These are phyloP conservation scores for Colletotrichum abscissum DNA, from an alignment of 2,329 filamentous ascomycete species.

Conservation along the genomic window DNA sequence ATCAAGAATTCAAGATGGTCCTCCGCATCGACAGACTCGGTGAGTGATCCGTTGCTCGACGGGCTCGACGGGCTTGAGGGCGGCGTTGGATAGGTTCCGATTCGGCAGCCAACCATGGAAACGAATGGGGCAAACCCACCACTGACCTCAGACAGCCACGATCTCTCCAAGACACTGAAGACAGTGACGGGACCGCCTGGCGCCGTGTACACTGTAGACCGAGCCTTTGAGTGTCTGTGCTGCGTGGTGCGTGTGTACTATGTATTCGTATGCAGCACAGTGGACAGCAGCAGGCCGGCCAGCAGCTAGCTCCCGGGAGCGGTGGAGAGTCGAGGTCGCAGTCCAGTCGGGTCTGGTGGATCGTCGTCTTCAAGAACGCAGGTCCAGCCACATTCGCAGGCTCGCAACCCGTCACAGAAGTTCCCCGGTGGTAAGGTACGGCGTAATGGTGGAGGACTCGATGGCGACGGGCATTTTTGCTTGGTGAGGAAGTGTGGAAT, in stretches of 20 bases:
- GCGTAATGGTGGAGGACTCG: background rate
- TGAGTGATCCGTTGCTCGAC: slow-evolving; percentile 17
- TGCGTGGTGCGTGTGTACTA: background rate
- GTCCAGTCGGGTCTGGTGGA: background rate
- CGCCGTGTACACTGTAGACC: background rate
- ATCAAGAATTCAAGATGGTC: slow-evolving; percentile 4
- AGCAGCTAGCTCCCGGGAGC: background rate
- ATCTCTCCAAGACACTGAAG: background rate
- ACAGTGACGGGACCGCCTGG: background rate
- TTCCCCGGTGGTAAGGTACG: background rate
- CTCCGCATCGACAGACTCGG: slow-evolving; percentile 10
- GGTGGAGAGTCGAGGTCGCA: background rate
- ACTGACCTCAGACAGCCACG: background rate
- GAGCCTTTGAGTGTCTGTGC: background rate
- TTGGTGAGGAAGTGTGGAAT: too few relatives aligned
- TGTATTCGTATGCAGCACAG: background rate
- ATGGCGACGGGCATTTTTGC: too few relatives aligned
- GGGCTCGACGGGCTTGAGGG: background rate
- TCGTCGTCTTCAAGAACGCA: background rate
- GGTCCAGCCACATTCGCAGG: background rate
- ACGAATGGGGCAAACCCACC: slow-evolving; percentile 1
- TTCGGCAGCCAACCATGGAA: slow-evolving; percentile 10
- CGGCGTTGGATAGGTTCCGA: slow-evolving; percentile 12
- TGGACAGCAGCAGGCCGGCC: background rate
- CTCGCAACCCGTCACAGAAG: background rate